Evolutionary conservation across 139 green algal species (phyloP).

Genomic region (Tetraselmis striata): DNA sequence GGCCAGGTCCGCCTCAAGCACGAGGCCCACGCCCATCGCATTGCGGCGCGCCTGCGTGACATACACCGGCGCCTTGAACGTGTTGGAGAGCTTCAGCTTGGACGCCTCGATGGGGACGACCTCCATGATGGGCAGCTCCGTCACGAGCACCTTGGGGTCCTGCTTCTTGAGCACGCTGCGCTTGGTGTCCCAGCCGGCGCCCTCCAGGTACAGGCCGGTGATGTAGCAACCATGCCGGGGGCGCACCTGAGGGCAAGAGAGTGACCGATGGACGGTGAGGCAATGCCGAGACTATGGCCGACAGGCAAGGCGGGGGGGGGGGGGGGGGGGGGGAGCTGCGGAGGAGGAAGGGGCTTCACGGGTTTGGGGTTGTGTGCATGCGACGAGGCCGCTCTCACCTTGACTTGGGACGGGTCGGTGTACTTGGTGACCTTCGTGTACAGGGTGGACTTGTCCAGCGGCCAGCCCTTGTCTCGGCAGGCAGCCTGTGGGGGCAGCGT

Average conservation of each 20-base stretch:
- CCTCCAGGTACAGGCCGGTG: conserved; percentile 75
- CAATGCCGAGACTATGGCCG: too few relatives aligned
- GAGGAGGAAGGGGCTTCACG: too few relatives aligned
- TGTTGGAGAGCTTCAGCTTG: conserved; percentile 67
- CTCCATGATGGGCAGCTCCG: conserved; percentile 75
- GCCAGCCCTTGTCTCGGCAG: conserved; percentile 73
- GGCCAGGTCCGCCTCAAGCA: conserved; percentile 75
- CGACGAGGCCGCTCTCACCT: conserved; percentile 40
- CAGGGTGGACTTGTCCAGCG: conserved; percentile 72
- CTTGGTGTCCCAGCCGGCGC: conserved; percentile 67
- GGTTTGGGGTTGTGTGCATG: too few relatives aligned
- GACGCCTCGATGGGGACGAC: conserved; percentile 74
- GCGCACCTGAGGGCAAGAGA: too few relatives aligned
- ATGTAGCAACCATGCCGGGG: conserved; percentile 64
- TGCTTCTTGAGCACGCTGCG: conserved; percentile 45
- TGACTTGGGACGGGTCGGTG: conserved; percentile 31
- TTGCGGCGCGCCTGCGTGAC: conserved; percentile 72
- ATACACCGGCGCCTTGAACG: conserved; percentile 75
- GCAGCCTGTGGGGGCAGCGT: too few relatives aligned
- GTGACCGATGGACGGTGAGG: too few relatives aligned
- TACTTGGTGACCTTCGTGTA: conserved; percentile 71
- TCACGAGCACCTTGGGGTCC: conserved; percentile 67
- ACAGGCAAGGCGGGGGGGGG: too few relatives aligned
- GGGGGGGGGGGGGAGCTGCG: too few relatives aligned
- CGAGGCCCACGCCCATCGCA: conserved; percentile 76